phyloP scores from a whole-genome alignment of 1,284 basidiomycete genomes.

The Puccinia coronata region DNA sequence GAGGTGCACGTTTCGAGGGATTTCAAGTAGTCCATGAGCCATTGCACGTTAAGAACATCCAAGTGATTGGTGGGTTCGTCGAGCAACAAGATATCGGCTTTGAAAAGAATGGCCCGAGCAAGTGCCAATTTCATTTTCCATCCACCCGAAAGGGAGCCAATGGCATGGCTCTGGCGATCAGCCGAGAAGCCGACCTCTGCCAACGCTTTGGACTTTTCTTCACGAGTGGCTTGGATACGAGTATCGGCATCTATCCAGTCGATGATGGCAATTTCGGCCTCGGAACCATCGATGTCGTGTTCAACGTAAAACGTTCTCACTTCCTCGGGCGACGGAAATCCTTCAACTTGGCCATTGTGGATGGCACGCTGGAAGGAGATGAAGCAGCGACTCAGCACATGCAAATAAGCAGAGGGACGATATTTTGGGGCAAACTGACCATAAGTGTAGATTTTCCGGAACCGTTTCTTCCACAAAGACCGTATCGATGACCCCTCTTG shows the following conservation, averaged over 20 bases:
- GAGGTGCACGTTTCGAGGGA: conserved; percentile 87
- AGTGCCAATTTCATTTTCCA: conserved; percentile 99
- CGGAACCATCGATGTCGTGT: conserved; percentile 95
- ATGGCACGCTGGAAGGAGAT: conserved; percentile 54
- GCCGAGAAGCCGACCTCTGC: conserved; percentile 87
- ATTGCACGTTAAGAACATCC: conserved; percentile 93
- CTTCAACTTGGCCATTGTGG: conserved; percentile 79
- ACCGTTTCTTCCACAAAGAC: conserved; percentile 97
- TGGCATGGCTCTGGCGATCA: conserved; percentile 79
- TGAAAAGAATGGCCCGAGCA: conserved; percentile 97
- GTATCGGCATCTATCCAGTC: conserved; percentile 83
- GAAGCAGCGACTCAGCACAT: conserved; percentile 58
- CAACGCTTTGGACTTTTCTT: conserved; percentile 77
- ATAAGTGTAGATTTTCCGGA: conserved; percentile 98
- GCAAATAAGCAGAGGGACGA: conserved; percentile 64
- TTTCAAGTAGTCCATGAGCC: conserved; percentile 94
- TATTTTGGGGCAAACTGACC: conserved; percentile 68
- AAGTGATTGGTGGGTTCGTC: conserved; percentile 99
- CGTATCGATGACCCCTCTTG: conserved; percentile 97
- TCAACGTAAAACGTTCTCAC: conserved; percentile 99
- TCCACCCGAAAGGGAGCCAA: conserved; percentile 93
- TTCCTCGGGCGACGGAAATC: conserved; percentile 91
- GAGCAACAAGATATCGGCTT: conserved; percentile 92
- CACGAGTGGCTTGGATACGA: conserved; percentile 73
- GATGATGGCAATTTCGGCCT: conserved; percentile 85